These are phyloP conservation scores for Diospyros lotus DNA, from an alignment of 148 eudicot species.

Conservation along the genomic window DNA sequence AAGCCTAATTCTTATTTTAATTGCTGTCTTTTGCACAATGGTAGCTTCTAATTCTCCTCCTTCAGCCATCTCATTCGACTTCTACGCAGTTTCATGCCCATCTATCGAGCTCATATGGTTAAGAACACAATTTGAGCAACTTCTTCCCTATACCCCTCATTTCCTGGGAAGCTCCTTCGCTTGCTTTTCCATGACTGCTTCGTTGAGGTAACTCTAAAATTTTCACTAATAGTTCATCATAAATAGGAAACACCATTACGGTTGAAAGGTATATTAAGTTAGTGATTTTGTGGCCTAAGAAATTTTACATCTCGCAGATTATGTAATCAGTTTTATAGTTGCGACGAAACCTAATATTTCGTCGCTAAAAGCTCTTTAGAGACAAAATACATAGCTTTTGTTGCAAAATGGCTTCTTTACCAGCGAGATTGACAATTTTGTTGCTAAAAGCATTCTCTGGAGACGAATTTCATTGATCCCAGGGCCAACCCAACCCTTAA, in stretches of 20 bases:
- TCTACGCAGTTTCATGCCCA: constrained; percentile 55
- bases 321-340: no score
- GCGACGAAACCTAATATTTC: no score
- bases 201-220: constrained; percentile 44
- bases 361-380: no score
- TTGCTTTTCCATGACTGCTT: constrained; percentile 76
- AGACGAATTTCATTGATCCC: no score
- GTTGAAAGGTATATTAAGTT: no score
- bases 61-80: constrained; percentile 33
- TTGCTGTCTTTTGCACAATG: neutral
- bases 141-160: constrained; percentile 38
- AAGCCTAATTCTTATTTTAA: neutral
- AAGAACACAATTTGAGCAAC: constrained; percentile 57
- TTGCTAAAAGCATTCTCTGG: no score
- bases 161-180: constrained; percentile 62
- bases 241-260: neutral
- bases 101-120: constrained; percentile 49
- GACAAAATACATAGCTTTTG: no score
- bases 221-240: neutral
- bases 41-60: constrained; percentile 8
- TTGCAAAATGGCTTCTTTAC: no score
- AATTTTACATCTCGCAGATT: no score
- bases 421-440: no score
- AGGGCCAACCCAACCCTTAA: no score
- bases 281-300: no score